Percentiles rank a stretch among this genome's conserved stretches.
These are phyloP conservation scores for Phaseolus lunatus DNA, from an alignment of 306 rosid genomes.

Conservation along the genomic window DNA sequence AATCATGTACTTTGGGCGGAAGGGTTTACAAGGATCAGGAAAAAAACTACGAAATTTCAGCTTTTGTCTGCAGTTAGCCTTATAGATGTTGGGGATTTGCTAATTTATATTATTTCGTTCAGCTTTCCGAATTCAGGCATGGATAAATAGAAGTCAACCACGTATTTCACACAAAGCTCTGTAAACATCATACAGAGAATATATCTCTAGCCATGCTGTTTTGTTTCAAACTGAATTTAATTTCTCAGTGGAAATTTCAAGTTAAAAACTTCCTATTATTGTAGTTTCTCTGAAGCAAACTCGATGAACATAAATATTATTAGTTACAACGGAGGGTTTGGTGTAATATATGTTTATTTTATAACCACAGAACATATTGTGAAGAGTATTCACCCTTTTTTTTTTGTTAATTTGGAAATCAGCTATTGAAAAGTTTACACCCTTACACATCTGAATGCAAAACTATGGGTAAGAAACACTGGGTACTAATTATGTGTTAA, in stretches of 20 bases:
- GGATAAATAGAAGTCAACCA: conserved; percentile 15
- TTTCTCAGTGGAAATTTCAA: conserved; percentile 31
- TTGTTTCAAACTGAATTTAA: conserved; percentile 24
- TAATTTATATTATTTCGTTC: conserved; percentile 28
- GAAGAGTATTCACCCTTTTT: neutral
- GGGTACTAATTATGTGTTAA: neutral
- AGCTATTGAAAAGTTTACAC: conserved; percentile 8
- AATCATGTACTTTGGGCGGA: conserved; percentile 36
- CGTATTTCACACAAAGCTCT: conserved; percentile 21
- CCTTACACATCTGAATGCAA: conserved; percentile 1
- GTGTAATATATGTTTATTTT: neutral
- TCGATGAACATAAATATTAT: neutral
- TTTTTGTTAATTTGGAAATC: neutral
- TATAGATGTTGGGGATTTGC: conserved; percentile 25
- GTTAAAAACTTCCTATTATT: conserved; percentile 27
- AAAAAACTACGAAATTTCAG: conserved; percentile 22
- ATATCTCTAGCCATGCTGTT: conserved; percentile 11
- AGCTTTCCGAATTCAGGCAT: conserved; percentile 17
- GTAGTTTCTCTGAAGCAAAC: neutral
- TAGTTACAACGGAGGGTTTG: neutral
- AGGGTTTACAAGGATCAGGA: conserved; percentile 39
- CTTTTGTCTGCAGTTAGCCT: conserved; percentile 35
- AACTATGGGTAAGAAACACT: neutral
- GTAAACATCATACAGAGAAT: conserved; percentile 28
- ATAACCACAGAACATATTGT: conserved; percentile 20